Evolutionary conservation across 2,329 filamentous ascomycete species (phyloP), one percentile per base, ranked within the genome.

Genomic region (Fusarium phyllophilum): DNA sequence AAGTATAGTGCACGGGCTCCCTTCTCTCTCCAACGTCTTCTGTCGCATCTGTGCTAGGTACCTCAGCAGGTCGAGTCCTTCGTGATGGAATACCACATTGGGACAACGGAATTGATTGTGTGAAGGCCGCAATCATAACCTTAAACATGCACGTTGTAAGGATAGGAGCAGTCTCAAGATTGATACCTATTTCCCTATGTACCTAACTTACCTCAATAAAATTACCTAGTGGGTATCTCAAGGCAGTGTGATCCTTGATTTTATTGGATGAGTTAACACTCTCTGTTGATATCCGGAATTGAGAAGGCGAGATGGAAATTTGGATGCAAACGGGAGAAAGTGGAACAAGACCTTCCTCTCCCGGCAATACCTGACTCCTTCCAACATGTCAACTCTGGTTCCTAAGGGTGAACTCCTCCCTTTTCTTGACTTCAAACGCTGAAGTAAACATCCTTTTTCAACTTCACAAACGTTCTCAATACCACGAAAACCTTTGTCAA

Each of bases 291-390:
- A 36, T 34, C 20, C 52, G 42, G 33, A 59, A 44, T 18, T 39
- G 26, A 60, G 39, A 46, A 45, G 38, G 66, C 45, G 26, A 59
- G 33, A 52, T 36, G 33, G 52, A 61, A 46, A 26, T 26, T 15
- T 68, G 41, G 55, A 57, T 49, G 67, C 66, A 70, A 70, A 70
- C 52, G 55, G 66, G 38, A 54, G 36, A 67, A 70, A 70, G 67
- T 70, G 67, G 67, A 58, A 46, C 60, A 55, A 29, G 17, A 24
- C 34, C 29, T 39, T 57, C 52, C 33, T 33, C 18, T 57, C 14
- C 39, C 22, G n/a, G 26, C 38, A 41, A 24, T 41, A 49, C 31
- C 48, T 51, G 48, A 54, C 29, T 54, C 45, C 22, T 64, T 45
- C 46, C 52, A 52, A 41, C 62, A 62, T 34, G 33, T 49, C 44